These are phyloP conservation scores for thale cress (Arabidopsis thaliana) DNA, from an alignment of 345 rosid genomes.

Conservation along the genomic window DNA sequence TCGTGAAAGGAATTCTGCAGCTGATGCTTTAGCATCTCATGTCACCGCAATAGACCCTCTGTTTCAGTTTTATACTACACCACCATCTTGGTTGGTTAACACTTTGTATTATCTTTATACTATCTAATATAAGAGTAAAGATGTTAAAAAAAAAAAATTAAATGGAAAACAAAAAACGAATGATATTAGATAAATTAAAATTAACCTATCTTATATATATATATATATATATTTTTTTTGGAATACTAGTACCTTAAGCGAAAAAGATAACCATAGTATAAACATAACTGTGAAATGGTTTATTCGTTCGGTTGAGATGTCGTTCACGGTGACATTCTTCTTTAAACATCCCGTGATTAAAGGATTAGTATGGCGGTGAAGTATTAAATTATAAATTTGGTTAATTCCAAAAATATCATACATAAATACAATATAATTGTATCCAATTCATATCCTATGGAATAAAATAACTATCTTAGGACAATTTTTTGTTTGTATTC, in stretches of 20 bases:
- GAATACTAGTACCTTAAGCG: background rate
- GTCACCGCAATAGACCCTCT: no score
- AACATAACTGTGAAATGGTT: constrained; percentile 1
- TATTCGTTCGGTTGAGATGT: constrained; percentile 18
- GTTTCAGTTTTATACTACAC: no score
- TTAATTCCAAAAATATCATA: background rate
- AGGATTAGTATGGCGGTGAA: constrained; percentile 29
- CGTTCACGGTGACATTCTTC: constrained; percentile 17
- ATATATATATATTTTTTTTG: background rate
- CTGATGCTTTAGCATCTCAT: no score
- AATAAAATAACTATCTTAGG: background rate
- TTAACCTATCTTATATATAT: no score
- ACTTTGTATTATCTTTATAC: no score
- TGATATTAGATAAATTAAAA: no score
- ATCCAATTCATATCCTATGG: constrained; percentile 6
- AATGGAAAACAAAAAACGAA: no score
- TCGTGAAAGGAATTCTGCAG: no score
- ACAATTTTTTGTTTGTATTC: constrained; percentile 14
- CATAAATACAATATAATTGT: background rate
- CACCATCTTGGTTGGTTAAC: no score
- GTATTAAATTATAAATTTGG: background rate
- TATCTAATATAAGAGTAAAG: no score
- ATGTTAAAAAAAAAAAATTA: no score
- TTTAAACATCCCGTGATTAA: constrained; percentile 22
- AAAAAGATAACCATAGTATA: constrained; percentile 3